A percentile compares a stretch with the other conserved stretches of the same genome.
These are phyloP conservation scores for Phytophthora nicotianae DNA, from an alignment of 352 stramenopile species.

Conservation along the genomic window DNA sequence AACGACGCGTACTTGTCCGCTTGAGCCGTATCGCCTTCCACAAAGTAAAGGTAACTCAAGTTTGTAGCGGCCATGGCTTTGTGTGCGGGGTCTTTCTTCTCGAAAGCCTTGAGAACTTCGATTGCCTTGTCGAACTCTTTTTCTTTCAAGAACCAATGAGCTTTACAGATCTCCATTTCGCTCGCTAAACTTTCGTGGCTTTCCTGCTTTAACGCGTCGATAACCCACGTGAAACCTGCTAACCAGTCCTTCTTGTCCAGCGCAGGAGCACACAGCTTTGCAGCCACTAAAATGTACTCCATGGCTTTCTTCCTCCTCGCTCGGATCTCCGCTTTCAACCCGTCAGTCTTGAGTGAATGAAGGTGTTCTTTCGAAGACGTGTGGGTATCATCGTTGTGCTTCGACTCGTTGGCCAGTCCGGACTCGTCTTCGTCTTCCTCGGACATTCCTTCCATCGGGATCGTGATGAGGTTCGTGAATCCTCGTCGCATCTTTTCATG, in stretches of 20 bases:
- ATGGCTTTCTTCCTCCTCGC: slow-evolving; percentile 78
- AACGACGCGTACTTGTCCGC: slow-evolving; percentile 93
- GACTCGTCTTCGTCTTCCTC: slow-evolving; percentile 88
- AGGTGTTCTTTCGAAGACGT: slow-evolving; percentile 58
- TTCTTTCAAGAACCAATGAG: slow-evolving; percentile 90
- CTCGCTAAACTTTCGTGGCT: slow-evolving; percentile 91
- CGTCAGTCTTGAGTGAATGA: slow-evolving; percentile 68
- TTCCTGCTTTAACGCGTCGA: slow-evolving; percentile 91
- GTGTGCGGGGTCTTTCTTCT: slow-evolving; percentile 94
- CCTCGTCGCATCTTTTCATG: slow-evolving; percentile 93
- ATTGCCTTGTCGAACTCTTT: slow-evolving; percentile 95
- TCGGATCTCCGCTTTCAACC: slow-evolving; percentile 81
- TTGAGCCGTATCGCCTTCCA: slow-evolving; percentile 91
- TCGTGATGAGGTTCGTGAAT: slow-evolving; percentile 92
- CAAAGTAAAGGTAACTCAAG: slow-evolving; percentile 96
- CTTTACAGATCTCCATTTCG: slow-evolving; percentile 91
- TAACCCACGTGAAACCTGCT: slow-evolving; percentile 94
- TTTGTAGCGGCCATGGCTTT: slow-evolving; percentile 96
- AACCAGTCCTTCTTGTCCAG: slow-evolving; percentile 94
- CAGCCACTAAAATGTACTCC: slow-evolving; percentile 94
- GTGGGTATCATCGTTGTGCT: slow-evolving; percentile 43
- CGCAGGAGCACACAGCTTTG: slow-evolving; percentile 92
- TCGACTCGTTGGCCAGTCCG: slow-evolving; percentile 58
- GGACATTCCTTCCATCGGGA: slow-evolving; percentile 87
- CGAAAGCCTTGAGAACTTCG: slow-evolving; percentile 94